These are phyloP conservation scores for Phytophthora pinifolia DNA, from an alignment of 352 stramenopile species.

Conservation along the genomic window DNA sequence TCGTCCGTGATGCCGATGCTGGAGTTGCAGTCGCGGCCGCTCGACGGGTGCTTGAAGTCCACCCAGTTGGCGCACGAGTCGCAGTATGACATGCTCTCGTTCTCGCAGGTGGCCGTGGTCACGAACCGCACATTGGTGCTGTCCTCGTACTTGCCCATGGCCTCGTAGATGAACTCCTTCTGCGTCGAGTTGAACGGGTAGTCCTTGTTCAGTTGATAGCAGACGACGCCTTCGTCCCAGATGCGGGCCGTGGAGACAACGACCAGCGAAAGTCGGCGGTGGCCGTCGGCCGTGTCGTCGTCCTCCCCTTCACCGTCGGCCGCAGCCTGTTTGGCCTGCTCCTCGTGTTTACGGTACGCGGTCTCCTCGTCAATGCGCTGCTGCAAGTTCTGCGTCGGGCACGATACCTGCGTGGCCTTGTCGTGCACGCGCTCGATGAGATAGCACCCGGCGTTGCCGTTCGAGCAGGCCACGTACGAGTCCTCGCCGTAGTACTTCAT, in stretches of 20 bases:
- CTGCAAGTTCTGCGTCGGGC: constrained; percentile 42
- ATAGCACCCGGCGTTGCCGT: constrained; percentile 62
- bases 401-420: constrained; percentile 62
- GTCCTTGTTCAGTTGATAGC: constrained; percentile 66
- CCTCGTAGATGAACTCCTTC: constrained; percentile 57
- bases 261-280: constrained; percentile 59
- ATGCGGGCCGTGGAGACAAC: constrained; percentile 64
- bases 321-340: constrained; percentile 14
- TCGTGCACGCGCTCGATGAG: constrained; percentile 61
- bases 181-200: constrained; percentile 67
- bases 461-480: constrained; percentile 72
- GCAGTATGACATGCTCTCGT: constrained; percentile 53
- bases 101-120: constrained; percentile 45
- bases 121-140: constrained; percentile 81
- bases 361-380: constrained; percentile 40
- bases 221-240: constrained; percentile 71
- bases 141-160: constrained; percentile 65
- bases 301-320: constrained; percentile 17
- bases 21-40: constrained; percentile 74
- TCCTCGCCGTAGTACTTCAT: constrained; percentile 76
- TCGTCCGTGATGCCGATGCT: constrained; percentile 72
- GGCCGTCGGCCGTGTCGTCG: constrained; percentile 24
- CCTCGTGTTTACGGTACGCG: constrained; percentile 23
- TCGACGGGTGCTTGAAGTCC: constrained; percentile 75
- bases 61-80: constrained; percentile 68